Evolutionary conservation across 768 basidiomycete genomes (phyloP), one percentile per base, ranked within the genome.

Genomic region (Phanerochaete carnosa): DNA sequence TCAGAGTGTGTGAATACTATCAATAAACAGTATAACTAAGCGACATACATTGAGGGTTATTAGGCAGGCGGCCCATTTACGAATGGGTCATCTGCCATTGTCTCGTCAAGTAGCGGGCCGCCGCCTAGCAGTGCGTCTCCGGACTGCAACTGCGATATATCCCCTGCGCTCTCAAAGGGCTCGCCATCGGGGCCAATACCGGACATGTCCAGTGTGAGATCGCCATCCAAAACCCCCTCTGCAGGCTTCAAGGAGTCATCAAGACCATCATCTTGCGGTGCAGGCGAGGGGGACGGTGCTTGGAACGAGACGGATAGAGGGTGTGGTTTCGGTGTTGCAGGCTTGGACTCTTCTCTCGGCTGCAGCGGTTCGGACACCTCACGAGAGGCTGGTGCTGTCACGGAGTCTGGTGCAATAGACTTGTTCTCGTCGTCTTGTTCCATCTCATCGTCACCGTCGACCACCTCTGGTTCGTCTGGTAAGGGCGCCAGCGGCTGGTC

Each of bases 401-500:
- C 72, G 7, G 69, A 58, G n/a, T 76, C 79, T 0, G 74, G 75
- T 22, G 74, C 80, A 23, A 75, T 74, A 16, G 80, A 79, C 22
- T 72, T 70, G 5, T 71, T 58, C 9, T 70, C 66, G 62, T 89
- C 89, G 57, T 90, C 90, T 62, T 84, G 81, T 58, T 90, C 88
- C 71, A 87, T 80, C 58, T 92, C 90, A 50, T 91, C 90, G 54
- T 89, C 82, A n/a, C 78, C 83, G 33, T 92, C 92, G 0, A 83
- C 85, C 8, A 83, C 83, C 70, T 93, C 91, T 26, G 86, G 83
- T 65, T 92, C 91, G 58, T 84, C 83, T 4, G 90, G 92, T 45
- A 94, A 77, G 19, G 92, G 92, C 1, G 85, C 92, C 26, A 94
- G 79, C 15, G 91, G 90, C 66, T 90, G 89, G 65, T 94, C 90